A percentile compares a stretch with the other conserved stretches of the same genome.
These are phyloP conservation scores for Alloascoidea africana DNA, from an alignment of 805 yeast genomes.

Conservation along the genomic window DNA sequence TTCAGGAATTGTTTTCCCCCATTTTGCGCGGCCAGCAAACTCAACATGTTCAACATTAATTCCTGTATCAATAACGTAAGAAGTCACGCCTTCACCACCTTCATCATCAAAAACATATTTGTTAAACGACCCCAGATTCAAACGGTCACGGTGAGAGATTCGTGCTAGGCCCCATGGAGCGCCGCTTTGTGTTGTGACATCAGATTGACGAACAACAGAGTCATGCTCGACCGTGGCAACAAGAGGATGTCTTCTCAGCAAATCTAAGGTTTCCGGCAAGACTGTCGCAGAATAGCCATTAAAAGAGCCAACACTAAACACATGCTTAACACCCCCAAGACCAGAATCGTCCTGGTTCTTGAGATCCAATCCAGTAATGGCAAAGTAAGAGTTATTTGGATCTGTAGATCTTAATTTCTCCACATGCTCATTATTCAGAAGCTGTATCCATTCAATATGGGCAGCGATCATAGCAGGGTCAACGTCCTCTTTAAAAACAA, in stretches of 20 bases:
- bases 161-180: slow-evolving; percentile 72
- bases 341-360: slow-evolving; percentile 23
- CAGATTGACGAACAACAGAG: slow-evolving; percentile 33
- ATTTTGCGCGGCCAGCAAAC: slow-evolving; percentile 42
- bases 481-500: slow-evolving; percentile 64
- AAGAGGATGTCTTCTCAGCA: slow-evolving; percentile 41
- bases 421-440: too few relatives aligned
- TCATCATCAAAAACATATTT: slow-evolving; percentile 43
- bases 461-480: slow-evolving; percentile 35
- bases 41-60: slow-evolving; percentile 37
- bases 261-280: slow-evolving; percentile 56
- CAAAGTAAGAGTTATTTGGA: too few relatives aligned
- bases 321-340: slow-evolving; percentile 47
- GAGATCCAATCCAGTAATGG: slow-evolving; percentile 12
- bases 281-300: slow-evolving; percentile 81
- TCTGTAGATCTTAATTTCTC: slow-evolving; percentile 8
- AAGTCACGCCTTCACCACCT: slow-evolving; percentile 46
- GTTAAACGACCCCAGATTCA: slow-evolving; percentile 41
- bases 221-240: slow-evolving; percentile 53
- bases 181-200: slow-evolving; percentile 39
- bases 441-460: slow-evolving; percentile 56
- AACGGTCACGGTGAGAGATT: slow-evolving; percentile 45
- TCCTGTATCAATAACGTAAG: slow-evolving; percentile 43
- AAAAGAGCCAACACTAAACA: slow-evolving; percentile 48
- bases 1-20: slow-evolving; percentile 44